Conservation (phyloP, 495 filamentous ascomycete genomes). For the Penicillium pancosmium region DNA sequence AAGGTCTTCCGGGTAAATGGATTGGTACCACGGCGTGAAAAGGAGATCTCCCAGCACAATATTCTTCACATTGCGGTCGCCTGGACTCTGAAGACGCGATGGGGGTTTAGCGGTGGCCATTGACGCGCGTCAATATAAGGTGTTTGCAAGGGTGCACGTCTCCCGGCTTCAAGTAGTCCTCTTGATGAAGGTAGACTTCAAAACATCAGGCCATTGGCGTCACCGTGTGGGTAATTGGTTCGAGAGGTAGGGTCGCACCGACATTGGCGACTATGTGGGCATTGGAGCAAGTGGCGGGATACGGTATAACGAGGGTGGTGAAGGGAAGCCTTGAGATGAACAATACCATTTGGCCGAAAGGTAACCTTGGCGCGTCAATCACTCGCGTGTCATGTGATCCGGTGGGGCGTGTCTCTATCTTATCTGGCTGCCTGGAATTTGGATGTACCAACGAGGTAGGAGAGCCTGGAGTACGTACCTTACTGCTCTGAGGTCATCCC, state of each 20-base stretch:
- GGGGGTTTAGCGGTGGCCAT: conserved; percentile 37
- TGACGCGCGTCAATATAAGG: background rate
- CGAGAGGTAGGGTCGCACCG: background rate
- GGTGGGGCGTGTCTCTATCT: conserved; percentile 20
- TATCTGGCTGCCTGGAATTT: conserved; percentile 26
- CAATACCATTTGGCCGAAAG: no score
- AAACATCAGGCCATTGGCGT: conserved; percentile 4
- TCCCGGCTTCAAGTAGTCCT: background rate
- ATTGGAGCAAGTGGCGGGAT: background rate
- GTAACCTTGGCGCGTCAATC: no score
- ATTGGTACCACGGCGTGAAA: conserved; percentile 80
- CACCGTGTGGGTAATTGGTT: background rate
- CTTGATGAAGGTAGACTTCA: background rate
- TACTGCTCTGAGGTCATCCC: background rate
- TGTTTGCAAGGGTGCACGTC: background rate
- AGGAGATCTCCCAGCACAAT: conserved; percentile 73
- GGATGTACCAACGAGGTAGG: background rate
- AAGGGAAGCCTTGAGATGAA: no score
- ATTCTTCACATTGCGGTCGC: conserved; percentile 68
- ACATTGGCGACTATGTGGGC: conserved; percentile 1
- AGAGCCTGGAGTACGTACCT: background rate
- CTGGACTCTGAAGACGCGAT: conserved; percentile 36
- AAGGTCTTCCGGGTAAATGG: conserved; percentile 76
- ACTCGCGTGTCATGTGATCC: background rate
- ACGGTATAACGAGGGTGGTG: background rate